Base-by-base conservation (phyloP, 2,329 filamentous ascomycete species). In the Diplodia scrobiculata region DNA sequence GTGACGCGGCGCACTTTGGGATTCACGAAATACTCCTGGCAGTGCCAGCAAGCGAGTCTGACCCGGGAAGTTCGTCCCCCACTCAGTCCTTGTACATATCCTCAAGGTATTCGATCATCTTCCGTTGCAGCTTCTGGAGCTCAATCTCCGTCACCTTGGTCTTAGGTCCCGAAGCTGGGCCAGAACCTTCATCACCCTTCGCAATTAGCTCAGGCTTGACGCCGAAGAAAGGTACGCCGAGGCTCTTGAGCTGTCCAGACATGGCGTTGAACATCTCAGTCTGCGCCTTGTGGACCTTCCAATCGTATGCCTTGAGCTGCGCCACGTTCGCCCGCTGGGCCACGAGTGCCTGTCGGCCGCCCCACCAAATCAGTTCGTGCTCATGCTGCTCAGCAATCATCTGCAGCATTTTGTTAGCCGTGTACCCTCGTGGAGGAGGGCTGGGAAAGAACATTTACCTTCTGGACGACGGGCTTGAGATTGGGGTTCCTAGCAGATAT, bases 321-420 rank as follows among this genome's bases (percentile, higher is more conserved):
- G 80, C 78, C 27, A 5, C 6, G 29, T 19, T 50, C 1, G 36
- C 47, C 5, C 11, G 10, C 11, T 66, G 66, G 38, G 7, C 38
- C 34, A 54, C 32, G 41, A 59, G 45, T 19, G 63, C 45, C 29
- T 60, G 27, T 13, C 66, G 60, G 10, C 51, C 68, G 52, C 66
- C 72, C 70, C 68, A 66, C 81, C 88, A 90, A 69, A 85, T 82
- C 69, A 81, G 81, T 69, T 90, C 86, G 70, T 89, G 84, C 48
- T 82, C 80, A 70, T 87, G 83, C 73, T 90, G 87, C 50, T 86
- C 82, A 65, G 81, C 81, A 67, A 90, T 89, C 75, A 90, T 80
- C 77, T 87, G 68, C 14, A 9, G 2, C 60, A 36, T 38, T 36
- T 36, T 3, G 59, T 65, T 36, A 66, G 19, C 27, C 52, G 21